Percentiles rank a stretch among this genome's conserved stretches.
Evolutionary conservation across 2,329 filamentous ascomycete species (phyloP).

Genomic region (Metarhizium robertsii): DNA sequence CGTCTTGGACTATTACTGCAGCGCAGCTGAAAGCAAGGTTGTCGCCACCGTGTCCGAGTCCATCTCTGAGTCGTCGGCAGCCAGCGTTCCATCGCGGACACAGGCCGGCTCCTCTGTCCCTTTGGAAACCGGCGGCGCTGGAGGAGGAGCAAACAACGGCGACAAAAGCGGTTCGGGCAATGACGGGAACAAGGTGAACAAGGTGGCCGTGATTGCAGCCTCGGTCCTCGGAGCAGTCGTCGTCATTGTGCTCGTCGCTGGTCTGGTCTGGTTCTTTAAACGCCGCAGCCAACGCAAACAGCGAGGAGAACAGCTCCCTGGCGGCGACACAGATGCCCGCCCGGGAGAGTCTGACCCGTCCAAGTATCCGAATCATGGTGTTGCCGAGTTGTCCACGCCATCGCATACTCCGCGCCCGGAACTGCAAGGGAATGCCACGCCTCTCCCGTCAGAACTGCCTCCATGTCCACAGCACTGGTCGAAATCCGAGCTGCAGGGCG

Average conservation of each 20-base stretch:
- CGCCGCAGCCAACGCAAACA: slow-evolving; percentile 20
- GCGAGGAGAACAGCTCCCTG: slow-evolving; percentile 14
- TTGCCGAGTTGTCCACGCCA: slow-evolving; percentile 12
- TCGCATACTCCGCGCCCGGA: slow-evolving; percentile 18
- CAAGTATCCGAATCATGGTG: slow-evolving; percentile 5
- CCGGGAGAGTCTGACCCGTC: not conserved
- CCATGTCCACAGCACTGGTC: slow-evolving; percentile 12
- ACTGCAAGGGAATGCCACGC: slow-evolving; percentile 12
- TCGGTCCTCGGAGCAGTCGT: slow-evolving; percentile 19
- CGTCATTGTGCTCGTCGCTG: slow-evolving; percentile 17
- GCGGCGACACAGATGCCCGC: slow-evolving; percentile 6
- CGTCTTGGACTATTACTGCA: slow-evolving; percentile 40
- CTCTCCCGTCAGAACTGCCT: slow-evolving; percentile 13
- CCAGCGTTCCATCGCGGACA: slow-evolving; percentile 9
- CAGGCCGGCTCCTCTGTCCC: slow-evolving; percentile 5
- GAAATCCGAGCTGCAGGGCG: slow-evolving; percentile 18
- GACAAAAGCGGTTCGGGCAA: slow-evolving; percentile 7
- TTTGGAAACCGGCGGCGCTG: slow-evolving; percentile 7
- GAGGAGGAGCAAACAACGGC: not conserved
- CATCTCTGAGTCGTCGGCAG: slow-evolving; percentile 8
- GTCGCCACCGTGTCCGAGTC: slow-evolving; percentile 33
- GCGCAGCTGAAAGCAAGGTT: slow-evolving; percentile 33
- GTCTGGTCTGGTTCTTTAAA: slow-evolving; percentile 25
- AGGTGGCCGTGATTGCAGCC: slow-evolving; percentile 24
- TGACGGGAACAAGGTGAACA: slow-evolving; percentile 11